Conservation (phyloP, 2,329 filamentous ascomycete species). For the Xylariaceae sp. region DNA sequence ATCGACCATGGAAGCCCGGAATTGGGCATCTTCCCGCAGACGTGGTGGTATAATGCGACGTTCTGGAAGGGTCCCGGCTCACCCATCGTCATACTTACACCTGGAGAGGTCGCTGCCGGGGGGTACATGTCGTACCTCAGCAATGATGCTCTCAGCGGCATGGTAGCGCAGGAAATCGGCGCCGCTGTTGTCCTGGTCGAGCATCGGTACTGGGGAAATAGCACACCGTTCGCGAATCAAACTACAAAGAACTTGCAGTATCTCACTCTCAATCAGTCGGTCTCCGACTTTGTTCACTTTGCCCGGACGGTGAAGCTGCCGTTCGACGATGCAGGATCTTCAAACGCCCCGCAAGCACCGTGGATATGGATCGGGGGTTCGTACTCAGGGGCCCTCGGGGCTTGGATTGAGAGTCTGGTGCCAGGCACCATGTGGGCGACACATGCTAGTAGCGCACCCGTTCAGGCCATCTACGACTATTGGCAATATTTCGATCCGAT, state of each 20-base stretch:
- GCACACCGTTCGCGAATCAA: slow-evolving; percentile 49
- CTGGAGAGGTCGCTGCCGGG: slow-evolving; percentile 49
- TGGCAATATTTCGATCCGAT: no score
- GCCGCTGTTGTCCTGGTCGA: slow-evolving; percentile 55
- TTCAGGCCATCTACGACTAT: no score
- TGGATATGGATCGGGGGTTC: slow-evolving; percentile 44
- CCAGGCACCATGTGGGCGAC: no score
- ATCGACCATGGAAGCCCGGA: slow-evolving; percentile 57
- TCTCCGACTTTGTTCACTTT: slow-evolving; percentile 54
- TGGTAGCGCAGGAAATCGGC: slow-evolving; percentile 49
- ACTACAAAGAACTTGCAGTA: slow-evolving; percentile 53
- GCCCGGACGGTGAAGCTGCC: slow-evolving; percentile 51
- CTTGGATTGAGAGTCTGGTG: no score
- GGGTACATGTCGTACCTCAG: slow-evolving; percentile 49
- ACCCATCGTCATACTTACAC: slow-evolving; percentile 51
- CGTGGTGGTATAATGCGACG: slow-evolving; percentile 47
- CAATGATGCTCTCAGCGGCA: slow-evolving; percentile 47
- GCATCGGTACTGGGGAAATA: slow-evolving; percentile 59
- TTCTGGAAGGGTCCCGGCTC: slow-evolving; percentile 51
- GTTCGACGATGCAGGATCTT: slow-evolving; percentile 47
- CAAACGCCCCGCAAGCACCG: slow-evolving; percentile 51
- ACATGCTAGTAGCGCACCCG: no score
- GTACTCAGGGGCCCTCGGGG: no score
- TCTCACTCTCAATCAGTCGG: slow-evolving; percentile 51
- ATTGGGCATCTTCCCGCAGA: slow-evolving; percentile 53